Percentiles rank a stretch among this genome's conserved stretches.
Evolutionary conservation across 306 rosid genomes (phyloP).

Genomic region (Cucumis hystrix): DNA sequence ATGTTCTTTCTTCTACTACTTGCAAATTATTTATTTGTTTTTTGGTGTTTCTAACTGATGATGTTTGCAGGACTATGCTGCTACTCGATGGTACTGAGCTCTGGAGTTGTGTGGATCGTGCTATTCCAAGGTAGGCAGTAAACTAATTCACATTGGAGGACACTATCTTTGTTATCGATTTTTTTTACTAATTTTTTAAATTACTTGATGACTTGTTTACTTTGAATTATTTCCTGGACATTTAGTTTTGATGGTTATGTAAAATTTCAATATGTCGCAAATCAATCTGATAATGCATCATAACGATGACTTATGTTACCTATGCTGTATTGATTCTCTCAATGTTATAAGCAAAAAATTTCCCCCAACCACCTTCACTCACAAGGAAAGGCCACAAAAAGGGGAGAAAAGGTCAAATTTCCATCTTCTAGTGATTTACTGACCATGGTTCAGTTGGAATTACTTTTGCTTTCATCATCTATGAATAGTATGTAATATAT

Average conservation of each 20-base stretch:
- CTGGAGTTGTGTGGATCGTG: slow-evolving; percentile 95
- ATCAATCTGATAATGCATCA: background rate
- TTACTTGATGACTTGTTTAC: background rate
- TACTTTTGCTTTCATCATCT: slow-evolving; percentile 20
- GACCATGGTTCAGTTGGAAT: slow-evolving; percentile 14
- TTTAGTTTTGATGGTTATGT: background rate
- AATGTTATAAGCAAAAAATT: background rate
- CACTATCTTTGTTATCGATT: background rate
- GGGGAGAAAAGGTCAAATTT: background rate
- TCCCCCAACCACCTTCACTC: background rate
- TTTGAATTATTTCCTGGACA: background rate
- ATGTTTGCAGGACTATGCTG: slow-evolving; percentile 70
- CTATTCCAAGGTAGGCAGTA: slow-evolving; percentile 52
- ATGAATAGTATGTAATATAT: slow-evolving; percentile 33
- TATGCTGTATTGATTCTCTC: background rate
- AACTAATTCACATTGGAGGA: background rate
- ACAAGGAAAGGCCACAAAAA: background rate
- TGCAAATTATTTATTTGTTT: background rate
- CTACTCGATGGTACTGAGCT: slow-evolving; percentile 97
- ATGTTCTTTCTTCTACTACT: slow-evolving; percentile 11
- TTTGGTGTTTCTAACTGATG: background rate
- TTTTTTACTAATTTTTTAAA: background rate
- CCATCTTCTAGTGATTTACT: slow-evolving; percentile 6
- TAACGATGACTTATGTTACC: background rate
- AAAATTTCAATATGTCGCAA: background rate